Base-by-base conservation (phyloP, 192 early-diverging fungal genomes). In the Lunasporangiospora selenospora region DNA sequence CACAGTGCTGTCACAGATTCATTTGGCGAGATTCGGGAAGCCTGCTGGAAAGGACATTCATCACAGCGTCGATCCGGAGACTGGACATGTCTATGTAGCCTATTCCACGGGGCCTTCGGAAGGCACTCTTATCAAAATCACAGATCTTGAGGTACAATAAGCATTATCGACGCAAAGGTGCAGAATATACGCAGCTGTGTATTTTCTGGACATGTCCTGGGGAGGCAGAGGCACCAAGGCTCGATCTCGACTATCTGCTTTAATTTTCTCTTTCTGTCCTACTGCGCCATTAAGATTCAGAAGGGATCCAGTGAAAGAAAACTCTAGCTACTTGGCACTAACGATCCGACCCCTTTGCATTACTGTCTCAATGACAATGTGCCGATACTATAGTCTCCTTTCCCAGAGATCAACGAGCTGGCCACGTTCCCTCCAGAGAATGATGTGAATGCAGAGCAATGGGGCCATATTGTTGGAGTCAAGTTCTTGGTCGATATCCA, bases 401-500 rank as follows among this genome's bases (percentile, higher is more conserved):
- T 33, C 52, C 58, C 67, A 33, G 62, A 81, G 40, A 59, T 77
- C 47, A 75, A 48, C 41, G 63, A 65, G 12, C 29, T 81, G 9
- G 59, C 57, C 32, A 47, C 59, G 6, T 66, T 67, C 15, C 70
- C 70, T 39, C 62, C 69, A 16, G 44, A 65, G 46, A 58, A 65
- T 32, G 48, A 63, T 37, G 60, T 53, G 1, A 41, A 63, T 53
- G 48, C 50, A 53, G 69, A 73, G 21, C 53, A 58, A 21, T 73
- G 54, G 33, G 77, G 75, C 10, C 48, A 51, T 9, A 64, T 88
- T 43, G 60, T 83, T 11, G 79, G 75, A 10, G 76, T 89, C 59
- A 70, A 75, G 44, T 86, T 76, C 34, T 58, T 88, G 29, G 53
- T 78, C 16, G 87, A 89, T 36, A 57, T 77, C 18, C 81, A 89